Evolutionary conservation across 768 basidiomycete genomes (phyloP), one percentile per base, ranked within the genome.

Genomic region (Chalciporus piperatus): DNA sequence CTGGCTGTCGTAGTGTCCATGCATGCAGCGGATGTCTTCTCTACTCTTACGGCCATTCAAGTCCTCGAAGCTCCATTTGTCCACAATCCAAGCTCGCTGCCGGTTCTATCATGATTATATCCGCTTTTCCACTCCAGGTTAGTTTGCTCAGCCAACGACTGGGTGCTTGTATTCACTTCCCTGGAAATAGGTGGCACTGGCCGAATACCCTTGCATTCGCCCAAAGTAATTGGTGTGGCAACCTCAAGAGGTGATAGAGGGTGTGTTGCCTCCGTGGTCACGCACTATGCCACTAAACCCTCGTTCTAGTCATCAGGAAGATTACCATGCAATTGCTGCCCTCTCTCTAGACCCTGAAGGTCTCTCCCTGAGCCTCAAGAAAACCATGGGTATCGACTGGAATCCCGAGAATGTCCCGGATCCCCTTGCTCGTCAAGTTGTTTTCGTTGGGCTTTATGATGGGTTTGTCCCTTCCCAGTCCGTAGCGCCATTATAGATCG

Each of bases 401-500:
- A 78, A 89, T 55, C 84, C 88, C 1, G 66, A 75, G 23, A 60
- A 59, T 23, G 72, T 81, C 9, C 76, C 75, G 2, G 75, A 83
- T 30, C 71, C 76, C 6, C 72, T 91, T 19, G 77, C 89, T 1
- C 72, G 81, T 25, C 92, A 97, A 67, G 88, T 85, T 7, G 77
- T 92, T 6, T 93, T 90, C 59, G 82, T 92, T 33, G 94, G 93
- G 27, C 85, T 97, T 50, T 97, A 93, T 66, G 94, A 97, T 52
- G 94, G 94, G 90, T 90, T 60, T 50, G 78, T 46, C 27, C 30
- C n/a, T 40, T 27, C 45, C 8, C 51, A 14, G 44, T 38, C 35
- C 20, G 19, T n/a, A 41, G 9, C 45, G 11, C 6, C 14, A 23
- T 20, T 50, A 52, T 51, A 55, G 42, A 37, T 40, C 14, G 28